Conservation (phyloP, 139 green algal species). For the Tetradesmus obliquus region DNA sequence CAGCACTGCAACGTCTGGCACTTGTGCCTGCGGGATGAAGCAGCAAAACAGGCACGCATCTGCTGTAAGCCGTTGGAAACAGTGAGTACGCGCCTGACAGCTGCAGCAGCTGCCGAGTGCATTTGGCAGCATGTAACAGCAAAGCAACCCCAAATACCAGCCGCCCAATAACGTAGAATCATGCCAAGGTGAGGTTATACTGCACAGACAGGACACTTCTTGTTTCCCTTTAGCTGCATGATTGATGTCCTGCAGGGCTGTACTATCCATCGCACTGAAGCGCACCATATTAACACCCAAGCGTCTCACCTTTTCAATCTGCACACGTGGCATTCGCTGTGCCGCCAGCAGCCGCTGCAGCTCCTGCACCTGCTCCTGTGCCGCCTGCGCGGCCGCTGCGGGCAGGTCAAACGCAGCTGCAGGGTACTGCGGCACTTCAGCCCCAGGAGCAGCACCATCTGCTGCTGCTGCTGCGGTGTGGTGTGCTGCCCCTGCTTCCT, state of each 20-base stretch:
- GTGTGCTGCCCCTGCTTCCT: not conserved
- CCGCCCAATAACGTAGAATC: no score
- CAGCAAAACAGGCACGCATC: not conserved
- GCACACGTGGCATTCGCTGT: not conserved
- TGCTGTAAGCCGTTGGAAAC: no score
- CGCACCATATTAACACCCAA: not conserved
- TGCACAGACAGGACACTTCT: no score
- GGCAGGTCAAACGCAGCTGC: slow-evolving; percentile 21
- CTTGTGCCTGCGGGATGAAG: not conserved
- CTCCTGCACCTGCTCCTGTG: not conserved
- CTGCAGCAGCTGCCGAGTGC: no score
- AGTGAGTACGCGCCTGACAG: no score
- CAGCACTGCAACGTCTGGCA: not conserved
- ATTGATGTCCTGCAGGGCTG: no score
- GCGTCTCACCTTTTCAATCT: not conserved
- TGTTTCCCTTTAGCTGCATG: no score
- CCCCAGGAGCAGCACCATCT: not conserved
- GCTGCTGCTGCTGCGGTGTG: not conserved
- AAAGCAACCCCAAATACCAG: no score
- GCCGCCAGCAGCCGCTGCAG: not conserved
- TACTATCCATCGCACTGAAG: not conserved
- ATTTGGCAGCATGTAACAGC: no score
- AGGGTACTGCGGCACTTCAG: not conserved
- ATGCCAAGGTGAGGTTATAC: no score
- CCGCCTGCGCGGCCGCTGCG: not conserved